phyloP scores from a whole-genome alignment of 2,329 filamentous ascomycete species.

The Fragosphaeria purpurea region DNA sequence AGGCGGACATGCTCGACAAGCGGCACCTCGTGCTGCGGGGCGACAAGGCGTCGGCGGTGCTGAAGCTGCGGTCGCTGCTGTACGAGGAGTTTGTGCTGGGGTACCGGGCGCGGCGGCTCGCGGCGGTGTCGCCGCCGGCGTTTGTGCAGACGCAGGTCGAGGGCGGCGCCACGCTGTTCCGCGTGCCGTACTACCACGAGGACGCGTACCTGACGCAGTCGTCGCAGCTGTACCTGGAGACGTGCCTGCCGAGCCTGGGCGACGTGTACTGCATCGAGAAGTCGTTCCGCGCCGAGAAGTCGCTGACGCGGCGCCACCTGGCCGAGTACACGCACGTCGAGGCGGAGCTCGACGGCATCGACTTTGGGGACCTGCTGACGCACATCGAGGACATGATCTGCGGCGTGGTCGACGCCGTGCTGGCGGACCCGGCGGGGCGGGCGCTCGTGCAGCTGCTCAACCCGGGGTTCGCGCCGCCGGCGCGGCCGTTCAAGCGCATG shows the following conservation, averaged over 20 bases:
- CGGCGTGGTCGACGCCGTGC: conserved; percentile 67
- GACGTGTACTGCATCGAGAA: conserved; percentile 98
- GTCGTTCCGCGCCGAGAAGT: conserved; percentile 97
- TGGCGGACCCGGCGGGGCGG: conserved; percentile 64
- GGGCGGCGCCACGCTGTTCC: conserved; percentile 84
- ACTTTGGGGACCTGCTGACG: conserved; percentile 75
- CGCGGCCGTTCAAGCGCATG: conserved; percentile 88
- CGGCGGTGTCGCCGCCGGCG: conserved; percentile 80
- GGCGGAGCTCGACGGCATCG: conserved; percentile 92
- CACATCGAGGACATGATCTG: conserved; percentile 85
- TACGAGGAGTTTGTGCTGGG: conserved; percentile 70
- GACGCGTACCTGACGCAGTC: conserved; percentile 92
- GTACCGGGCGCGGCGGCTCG: conserved; percentile 66
- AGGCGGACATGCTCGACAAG: conserved; percentile 44
- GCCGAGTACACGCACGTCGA: conserved; percentile 95
- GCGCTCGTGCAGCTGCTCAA: conserved; percentile 76
- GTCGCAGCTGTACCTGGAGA: conserved; percentile 95
- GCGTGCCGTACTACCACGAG: conserved; percentile 54
- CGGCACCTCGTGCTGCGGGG: conserved; percentile 79
- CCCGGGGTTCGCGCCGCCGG: conserved; percentile 74
- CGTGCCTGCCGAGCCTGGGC: conserved; percentile 77
- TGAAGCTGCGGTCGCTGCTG: conserved; percentile 76
- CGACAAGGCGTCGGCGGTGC: conserved; percentile 72
- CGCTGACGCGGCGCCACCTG: conserved; percentile 83
- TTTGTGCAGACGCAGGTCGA: conserved; percentile 94